Conservation (phyloP, 1,284 basidiomycete genomes). For the Farysia itapuensis region DNA sequence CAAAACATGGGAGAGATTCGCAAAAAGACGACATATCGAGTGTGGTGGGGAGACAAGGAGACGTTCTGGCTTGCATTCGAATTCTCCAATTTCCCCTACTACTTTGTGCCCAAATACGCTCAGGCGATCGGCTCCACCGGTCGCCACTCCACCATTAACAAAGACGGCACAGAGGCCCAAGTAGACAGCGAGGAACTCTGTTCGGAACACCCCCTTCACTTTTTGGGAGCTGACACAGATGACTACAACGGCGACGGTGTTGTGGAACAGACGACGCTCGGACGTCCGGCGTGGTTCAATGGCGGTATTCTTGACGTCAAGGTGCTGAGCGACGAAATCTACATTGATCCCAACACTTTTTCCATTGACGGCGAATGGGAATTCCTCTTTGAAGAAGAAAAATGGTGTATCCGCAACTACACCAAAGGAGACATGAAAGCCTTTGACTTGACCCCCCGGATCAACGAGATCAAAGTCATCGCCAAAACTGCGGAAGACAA, state of each 20-base stretch:
- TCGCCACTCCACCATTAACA: background rate
- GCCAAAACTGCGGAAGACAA: conserved; percentile 11
- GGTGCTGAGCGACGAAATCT: conserved; percentile 11
- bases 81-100: conserved; percentile 33
- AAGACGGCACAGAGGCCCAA: background rate
- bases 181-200: conserved; percentile 15
- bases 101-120: conserved; percentile 33
- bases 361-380: conserved; percentile 26
- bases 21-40: conserved; percentile 34
- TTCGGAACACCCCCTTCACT: conserved; percentile 31
- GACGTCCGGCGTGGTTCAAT: conserved; percentile 32
- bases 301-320: conserved; percentile 32
- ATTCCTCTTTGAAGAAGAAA: conserved; percentile 25
- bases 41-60: conserved; percentile 39
- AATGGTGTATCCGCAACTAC: conserved; percentile 36
- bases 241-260: conserved; percentile 12
- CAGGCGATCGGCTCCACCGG: conserved; percentile 24
- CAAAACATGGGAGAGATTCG: conserved; percentile 40
- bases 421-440: conserved; percentile 16
- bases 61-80: conserved; percentile 42
- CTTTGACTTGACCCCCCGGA: conserved; percentile 13
- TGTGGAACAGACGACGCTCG: conserved; percentile 7
- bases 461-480: conserved; percentile 17
- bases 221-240: conserved; percentile 25
- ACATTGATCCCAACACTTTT: conserved; percentile 23